Percentiles rank a stretch among this genome's conserved stretches.
Conservation (phyloP, 305 asterid genomes). For the Solanum hybrid region DNA sequence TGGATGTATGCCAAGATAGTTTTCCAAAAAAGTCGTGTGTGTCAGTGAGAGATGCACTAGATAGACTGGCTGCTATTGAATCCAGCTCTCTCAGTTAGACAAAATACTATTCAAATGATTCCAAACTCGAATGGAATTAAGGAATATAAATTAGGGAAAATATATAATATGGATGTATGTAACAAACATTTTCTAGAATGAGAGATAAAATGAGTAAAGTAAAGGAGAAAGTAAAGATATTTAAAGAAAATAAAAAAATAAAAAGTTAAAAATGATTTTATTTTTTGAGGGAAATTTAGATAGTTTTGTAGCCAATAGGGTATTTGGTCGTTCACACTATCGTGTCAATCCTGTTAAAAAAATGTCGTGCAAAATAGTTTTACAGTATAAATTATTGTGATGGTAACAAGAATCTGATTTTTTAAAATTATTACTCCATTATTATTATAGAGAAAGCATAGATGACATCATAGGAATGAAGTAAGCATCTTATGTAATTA, state of each 20-base stretch:
- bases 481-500: background rate
- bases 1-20: background rate
- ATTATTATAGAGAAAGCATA: background rate
- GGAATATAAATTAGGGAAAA: background rate
- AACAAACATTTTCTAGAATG: background rate
- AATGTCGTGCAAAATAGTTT: background rate
- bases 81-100: background rate
- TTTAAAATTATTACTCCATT: too few relatives aligned
- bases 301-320: background rate
- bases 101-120: background rate
- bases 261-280: background rate
- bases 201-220: too few relatives aligned
- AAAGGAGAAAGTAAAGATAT: background rate
- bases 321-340: background rate
- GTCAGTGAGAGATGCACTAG: background rate
- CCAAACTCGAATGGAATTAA: background rate
- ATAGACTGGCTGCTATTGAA: background rate
- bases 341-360: background rate
- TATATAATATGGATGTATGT: background rate
- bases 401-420: background rate
- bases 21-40: background rate
- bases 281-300: background rate
- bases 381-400: background rate
- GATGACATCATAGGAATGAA: background rate
- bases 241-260: background rate